phyloP scores from a whole-genome alignment of 1,139 yeast genomes.

The Blastobotrys indianensis region DNA sequence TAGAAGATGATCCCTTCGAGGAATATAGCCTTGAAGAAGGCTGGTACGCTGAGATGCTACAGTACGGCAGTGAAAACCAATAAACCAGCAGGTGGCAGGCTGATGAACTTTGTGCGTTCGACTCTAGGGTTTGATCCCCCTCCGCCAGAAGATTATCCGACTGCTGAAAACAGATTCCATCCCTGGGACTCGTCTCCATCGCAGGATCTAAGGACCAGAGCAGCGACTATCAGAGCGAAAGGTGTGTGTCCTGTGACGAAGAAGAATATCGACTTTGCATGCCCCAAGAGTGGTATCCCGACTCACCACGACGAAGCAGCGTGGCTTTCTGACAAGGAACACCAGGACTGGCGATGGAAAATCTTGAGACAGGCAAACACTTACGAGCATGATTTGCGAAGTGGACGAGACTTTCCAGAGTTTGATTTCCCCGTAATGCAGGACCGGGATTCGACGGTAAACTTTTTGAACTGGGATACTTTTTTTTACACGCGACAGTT shows the following conservation, averaged over 20 bases:
- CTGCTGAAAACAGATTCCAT: conserved; percentile 62
- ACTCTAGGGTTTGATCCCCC: conserved; percentile 61
- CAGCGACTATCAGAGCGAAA: conserved; percentile 79
- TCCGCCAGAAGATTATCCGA: conserved; percentile 56
- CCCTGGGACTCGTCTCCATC: conserved; percentile 92
- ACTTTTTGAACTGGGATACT: conserved; percentile 85
- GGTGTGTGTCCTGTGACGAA: conserved; percentile 91
- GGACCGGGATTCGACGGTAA: conserved; percentile 69
- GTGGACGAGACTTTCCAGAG: conserved; percentile 92
- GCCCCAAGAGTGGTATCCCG: conserved; percentile 93
- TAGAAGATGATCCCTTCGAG: too few species aligned
- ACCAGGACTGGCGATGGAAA: conserved; percentile 66
- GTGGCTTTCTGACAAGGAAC: conserved; percentile 73
- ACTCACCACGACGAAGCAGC: conserved; percentile 90
- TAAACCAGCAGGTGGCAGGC: conserved; percentile 9
- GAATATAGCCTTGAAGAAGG: not conserved
- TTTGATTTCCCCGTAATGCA: conserved; percentile 86
- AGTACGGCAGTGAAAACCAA: not conserved
- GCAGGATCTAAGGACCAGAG: conserved; percentile 81
- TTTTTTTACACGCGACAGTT: conserved; percentile 89
- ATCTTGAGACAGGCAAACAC: conserved; percentile 78
- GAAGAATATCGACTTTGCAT: conserved; percentile 72
- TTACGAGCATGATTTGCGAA: conserved; percentile 89
- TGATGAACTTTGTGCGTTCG: conserved; percentile 42
- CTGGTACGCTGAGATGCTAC: not conserved